Percentiles rank a stretch among this genome's conserved stretches.
Conservation (phyloP, 257 asterid species). For the Paraleonurus japonicus region DNA sequence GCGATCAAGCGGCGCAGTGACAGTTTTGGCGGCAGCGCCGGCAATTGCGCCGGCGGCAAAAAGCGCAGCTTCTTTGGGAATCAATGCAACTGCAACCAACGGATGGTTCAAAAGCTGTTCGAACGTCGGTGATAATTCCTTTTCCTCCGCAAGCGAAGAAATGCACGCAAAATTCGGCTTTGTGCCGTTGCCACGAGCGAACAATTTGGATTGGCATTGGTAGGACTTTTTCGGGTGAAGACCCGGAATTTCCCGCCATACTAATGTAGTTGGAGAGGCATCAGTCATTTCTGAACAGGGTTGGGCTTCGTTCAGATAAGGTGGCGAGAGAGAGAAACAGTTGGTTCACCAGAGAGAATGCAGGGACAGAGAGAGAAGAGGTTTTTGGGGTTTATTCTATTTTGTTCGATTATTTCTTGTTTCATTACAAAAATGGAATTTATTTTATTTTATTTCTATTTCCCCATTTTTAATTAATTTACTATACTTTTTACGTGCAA, state of each 20-base stretch:
- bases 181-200: constrained; percentile 19
- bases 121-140: constrained; percentile 50
- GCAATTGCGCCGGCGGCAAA: constrained; percentile 95
- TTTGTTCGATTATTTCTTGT: not conserved
- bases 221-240: constrained; percentile 35
- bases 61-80: constrained; percentile 77
- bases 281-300: constrained; percentile 34
- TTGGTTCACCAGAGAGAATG: not conserved
- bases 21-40: constrained; percentile 86
- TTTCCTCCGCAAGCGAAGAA: constrained; percentile 56
- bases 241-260: constrained; percentile 63
- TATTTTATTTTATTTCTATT: no score
- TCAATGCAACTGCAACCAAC: constrained; percentile 68
- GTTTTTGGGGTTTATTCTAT: constrained; percentile 6
- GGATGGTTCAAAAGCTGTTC: constrained; percentile 80
- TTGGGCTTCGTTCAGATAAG: constrained; percentile 34
- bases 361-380: not conserved
- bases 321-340: constrained; percentile 6
- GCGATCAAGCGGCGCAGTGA: constrained; percentile 96
- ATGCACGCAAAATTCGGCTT: constrained; percentile 61
- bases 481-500: no score
- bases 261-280: constrained; percentile 37
- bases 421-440: no score
- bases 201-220: constrained; percentile 29
- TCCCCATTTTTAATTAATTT: no score